Evolutionary conservation across 192 early-diverging fungal species (phyloP).

Genomic region (Funneliformis geosporum): DNA sequence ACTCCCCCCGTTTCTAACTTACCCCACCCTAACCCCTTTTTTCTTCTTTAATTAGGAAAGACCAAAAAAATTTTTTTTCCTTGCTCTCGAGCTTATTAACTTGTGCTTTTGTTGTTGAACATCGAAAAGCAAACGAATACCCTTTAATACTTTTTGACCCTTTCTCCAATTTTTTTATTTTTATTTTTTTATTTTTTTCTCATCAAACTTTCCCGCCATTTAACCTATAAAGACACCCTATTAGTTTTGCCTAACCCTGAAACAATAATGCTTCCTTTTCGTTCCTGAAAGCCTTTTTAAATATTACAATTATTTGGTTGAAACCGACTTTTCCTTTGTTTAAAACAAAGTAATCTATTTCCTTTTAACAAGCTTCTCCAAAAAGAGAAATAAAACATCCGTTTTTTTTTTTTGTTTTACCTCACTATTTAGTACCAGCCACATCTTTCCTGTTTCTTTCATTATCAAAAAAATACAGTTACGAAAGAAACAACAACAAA

Average conservation of each 20-base stretch:
- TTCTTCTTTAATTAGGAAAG: not conserved
- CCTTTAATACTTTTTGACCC: not conserved
- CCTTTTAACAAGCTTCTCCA: not conserved
- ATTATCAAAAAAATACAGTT: not conserved
- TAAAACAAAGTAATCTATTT: not conserved
- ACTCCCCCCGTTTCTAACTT: not conserved
- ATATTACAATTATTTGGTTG: not conserved
- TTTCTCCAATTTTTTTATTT: too few species aligned
- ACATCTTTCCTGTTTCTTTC: not conserved
- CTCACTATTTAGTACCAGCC: not conserved
- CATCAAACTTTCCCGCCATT: not conserved
- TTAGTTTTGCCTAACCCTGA: not conserved
- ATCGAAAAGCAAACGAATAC: constrained; percentile 16
- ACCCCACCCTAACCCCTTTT: not conserved
- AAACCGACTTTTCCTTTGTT: constrained; percentile 5
- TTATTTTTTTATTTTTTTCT: not conserved
- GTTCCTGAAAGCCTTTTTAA: not conserved
- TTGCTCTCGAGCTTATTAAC: not conserved
- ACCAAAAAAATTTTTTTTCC: not conserved
- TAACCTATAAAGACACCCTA: not conserved
- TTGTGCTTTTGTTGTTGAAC: constrained; percentile 26
- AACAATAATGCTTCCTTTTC: constrained; percentile 16
- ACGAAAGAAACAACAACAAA: not conserved
- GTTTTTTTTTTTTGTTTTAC: not conserved
- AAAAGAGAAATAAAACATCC: not conserved